A percentile compares a stretch with the other conserved stretches of the same genome.
These are phyloP conservation scores for Apiotrichum domesticum DNA, from an alignment of 1,284 basidiomycete species.

Conservation along the genomic window DNA sequence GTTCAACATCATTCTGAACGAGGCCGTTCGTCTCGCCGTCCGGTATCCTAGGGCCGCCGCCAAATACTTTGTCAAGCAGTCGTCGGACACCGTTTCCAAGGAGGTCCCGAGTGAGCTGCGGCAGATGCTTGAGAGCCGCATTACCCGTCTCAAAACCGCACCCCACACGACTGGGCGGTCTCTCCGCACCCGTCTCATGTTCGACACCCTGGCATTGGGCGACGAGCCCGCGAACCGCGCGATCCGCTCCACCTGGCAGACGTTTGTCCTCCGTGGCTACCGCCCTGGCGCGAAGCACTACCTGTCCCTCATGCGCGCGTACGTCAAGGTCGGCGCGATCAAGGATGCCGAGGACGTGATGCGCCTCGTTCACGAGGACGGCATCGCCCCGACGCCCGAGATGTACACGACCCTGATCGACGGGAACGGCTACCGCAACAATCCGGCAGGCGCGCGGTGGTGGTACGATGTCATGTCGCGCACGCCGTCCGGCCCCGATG, in stretches of 20 bases:
- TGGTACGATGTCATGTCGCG: conserved; percentile 5
- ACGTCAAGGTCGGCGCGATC: conserved; percentile 31
- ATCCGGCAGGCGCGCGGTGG: background rate
- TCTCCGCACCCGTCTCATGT: conserved; percentile 28
- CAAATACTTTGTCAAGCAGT: background rate
- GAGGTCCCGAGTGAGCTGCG: conserved; percentile 7
- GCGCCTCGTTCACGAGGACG: conserved; percentile 18
- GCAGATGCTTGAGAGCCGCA: background rate
- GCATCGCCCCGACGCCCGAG: conserved; percentile 9
- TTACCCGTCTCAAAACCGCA: background rate
- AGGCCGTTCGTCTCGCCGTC: conserved; percentile 14
- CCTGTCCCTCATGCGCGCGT: conserved; percentile 33
- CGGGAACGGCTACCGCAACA: conserved; percentile 9
- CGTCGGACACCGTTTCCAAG: background rate
- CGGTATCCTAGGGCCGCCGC: background rate
- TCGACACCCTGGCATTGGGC: conserved; percentile 25
- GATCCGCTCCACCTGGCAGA: conserved; percentile 27
- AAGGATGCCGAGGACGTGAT: conserved; percentile 29
- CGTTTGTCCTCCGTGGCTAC: conserved; percentile 32
- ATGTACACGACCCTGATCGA: conserved; percentile 29
- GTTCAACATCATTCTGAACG: conserved; percentile 16
- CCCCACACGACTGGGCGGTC: background rate
- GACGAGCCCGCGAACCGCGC: conserved; percentile 16
- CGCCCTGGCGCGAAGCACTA: conserved; percentile 29
- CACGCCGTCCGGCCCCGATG: background rate